A percentile compares a stretch with the other conserved stretches of the same genome.
Conservation (phyloP, 2,329 filamentous ascomycete genomes). For the Arthroderma sp. region DNA sequence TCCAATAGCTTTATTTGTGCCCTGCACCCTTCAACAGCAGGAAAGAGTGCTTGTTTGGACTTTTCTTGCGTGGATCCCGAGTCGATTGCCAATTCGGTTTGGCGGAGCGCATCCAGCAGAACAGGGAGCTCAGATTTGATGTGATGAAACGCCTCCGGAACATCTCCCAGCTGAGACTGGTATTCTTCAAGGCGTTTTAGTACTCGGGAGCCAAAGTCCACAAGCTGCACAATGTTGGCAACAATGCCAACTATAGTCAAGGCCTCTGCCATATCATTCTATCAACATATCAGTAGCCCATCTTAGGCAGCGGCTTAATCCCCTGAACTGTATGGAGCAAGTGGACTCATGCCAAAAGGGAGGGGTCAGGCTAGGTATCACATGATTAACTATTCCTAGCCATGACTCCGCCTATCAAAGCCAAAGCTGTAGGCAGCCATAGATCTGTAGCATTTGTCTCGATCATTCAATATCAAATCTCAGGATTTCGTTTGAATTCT, state of each 20-base stretch:
- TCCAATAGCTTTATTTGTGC: slow-evolving; percentile 1
- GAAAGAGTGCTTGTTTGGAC: background rate
- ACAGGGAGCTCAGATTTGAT: background rate
- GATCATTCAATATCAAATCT: too few species aligned
- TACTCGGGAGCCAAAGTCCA: slow-evolving; percentile 5
- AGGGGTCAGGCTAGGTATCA: too few species aligned
- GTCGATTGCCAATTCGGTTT: slow-evolving; percentile 1
- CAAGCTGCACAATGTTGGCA: slow-evolving; percentile 12
- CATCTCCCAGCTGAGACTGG: background rate
- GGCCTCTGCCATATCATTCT: slow-evolving; percentile 13
- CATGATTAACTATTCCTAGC: too few species aligned
- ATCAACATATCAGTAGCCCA: background rate
- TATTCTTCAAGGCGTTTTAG: background rate
- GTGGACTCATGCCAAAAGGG: too few species aligned
- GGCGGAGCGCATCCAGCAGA: slow-evolving; percentile 4
- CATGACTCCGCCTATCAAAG: too few species aligned
- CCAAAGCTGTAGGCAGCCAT: too few species aligned
- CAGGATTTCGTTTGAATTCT: too few species aligned
- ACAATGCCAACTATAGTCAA: slow-evolving; percentile 11
- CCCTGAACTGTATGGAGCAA: too few species aligned
- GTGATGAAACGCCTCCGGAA: background rate
- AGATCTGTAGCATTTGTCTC: too few species aligned
- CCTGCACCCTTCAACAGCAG: background rate
- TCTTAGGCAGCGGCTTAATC: background rate
- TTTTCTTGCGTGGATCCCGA: background rate